Percentiles rank a stretch among this genome's conserved stretches.
Evolutionary conservation across 1,284 basidiomycete species (phyloP).

Genomic region (Waitea zeae): DNA sequence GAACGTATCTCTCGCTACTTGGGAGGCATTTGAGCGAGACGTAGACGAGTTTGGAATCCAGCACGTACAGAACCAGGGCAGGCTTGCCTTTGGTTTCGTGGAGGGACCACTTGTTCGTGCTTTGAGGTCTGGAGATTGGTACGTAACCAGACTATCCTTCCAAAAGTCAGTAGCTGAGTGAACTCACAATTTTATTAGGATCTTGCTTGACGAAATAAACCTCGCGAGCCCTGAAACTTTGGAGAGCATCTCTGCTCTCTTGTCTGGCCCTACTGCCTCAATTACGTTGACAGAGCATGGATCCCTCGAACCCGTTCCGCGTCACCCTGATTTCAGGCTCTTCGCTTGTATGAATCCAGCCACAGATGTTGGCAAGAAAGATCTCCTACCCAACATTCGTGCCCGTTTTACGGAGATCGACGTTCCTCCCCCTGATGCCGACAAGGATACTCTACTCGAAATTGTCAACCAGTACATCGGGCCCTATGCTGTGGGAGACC

Average conservation of each 20-base stretch:
- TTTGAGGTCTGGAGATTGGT: conserved; percentile 84
- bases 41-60: conserved; percentile 76
- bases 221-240: conserved; percentile 89
- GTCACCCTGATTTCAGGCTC: conserved; percentile 90
- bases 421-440: conserved; percentile 84
- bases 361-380: conserved; percentile 97
- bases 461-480: conserved; percentile 91
- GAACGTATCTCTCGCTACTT: conserved; percentile 33
- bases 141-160: too few species aligned
- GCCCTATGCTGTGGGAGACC: conserved; percentile 69
- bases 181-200: conserved; percentile 28
- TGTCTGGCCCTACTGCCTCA: conserved; percentile 76
- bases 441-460: conserved; percentile 77
- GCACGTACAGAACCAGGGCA: conserved; percentile 71
- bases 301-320: conserved; percentile 75
- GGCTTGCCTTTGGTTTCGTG: conserved; percentile 87
- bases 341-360: conserved; percentile 99
- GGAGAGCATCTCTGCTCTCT: conserved; percentile 79
- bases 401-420: conserved; percentile 93
- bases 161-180: not conserved
- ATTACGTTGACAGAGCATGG: conserved; percentile 92
- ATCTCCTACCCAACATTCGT: conserved; percentile 82
- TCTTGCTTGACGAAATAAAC: conserved; percentile 94
- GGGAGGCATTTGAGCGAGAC: conserved; percentile 60
- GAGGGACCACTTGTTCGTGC: conserved; percentile 96